Evolutionary conservation across 768 basidiomycete genomes (phyloP).

Genomic region (Mycena latifolia): DNA sequence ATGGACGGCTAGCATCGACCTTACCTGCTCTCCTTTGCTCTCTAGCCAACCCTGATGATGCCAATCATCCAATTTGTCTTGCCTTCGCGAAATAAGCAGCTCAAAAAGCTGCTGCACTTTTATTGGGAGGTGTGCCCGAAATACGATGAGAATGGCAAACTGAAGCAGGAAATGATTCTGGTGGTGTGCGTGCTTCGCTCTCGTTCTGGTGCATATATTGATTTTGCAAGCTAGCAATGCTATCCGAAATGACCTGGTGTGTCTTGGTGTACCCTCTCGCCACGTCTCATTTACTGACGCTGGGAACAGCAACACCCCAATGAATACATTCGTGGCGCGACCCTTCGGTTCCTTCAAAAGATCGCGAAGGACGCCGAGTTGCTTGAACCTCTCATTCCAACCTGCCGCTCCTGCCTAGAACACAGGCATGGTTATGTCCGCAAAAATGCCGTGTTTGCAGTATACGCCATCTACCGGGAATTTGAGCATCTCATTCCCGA

Average conservation of each 20-base stretch:
- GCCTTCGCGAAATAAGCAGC: slow-evolving; percentile 93
- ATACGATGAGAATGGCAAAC: slow-evolving; percentile 95
- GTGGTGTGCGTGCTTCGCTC: slow-evolving; percentile 80
- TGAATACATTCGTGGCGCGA: slow-evolving; percentile 99
- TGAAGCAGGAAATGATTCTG: slow-evolving; percentile 99
- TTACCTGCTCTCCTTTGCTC: slow-evolving; percentile 14
- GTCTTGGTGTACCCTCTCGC: slow-evolving; percentile 43
- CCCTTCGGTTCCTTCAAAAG: slow-evolving; percentile 96
- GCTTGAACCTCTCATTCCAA: slow-evolving; percentile 95
- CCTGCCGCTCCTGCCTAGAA: slow-evolving; percentile 93
- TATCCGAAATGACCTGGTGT: slow-evolving; percentile 95
- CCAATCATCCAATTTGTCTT: slow-evolving; percentile 98
- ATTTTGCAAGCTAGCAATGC: slow-evolving; percentile 72
- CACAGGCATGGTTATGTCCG: slow-evolving; percentile 98
- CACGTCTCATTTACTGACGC: slow-evolving; percentile 25
- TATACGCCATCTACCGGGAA: slow-evolving; percentile 94
- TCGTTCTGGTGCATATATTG: slow-evolving; percentile 8
- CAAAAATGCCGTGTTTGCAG: slow-evolving; percentile 97
- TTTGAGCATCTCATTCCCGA: slow-evolving; percentile 97
- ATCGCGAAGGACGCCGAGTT: slow-evolving; percentile 93
- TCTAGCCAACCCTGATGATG: slow-evolving; percentile 93
- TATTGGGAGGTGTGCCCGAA: slow-evolving; percentile 99
- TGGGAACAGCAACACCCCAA: slow-evolving; percentile 93
- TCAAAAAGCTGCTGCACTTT: slow-evolving; percentile 97
- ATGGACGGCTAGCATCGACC: not conserved